Evolutionary conservation across 441 rosid species (phyloP), one percentile per base, ranked within the genome.

Genomic region (Oxalis stricta): DNA sequence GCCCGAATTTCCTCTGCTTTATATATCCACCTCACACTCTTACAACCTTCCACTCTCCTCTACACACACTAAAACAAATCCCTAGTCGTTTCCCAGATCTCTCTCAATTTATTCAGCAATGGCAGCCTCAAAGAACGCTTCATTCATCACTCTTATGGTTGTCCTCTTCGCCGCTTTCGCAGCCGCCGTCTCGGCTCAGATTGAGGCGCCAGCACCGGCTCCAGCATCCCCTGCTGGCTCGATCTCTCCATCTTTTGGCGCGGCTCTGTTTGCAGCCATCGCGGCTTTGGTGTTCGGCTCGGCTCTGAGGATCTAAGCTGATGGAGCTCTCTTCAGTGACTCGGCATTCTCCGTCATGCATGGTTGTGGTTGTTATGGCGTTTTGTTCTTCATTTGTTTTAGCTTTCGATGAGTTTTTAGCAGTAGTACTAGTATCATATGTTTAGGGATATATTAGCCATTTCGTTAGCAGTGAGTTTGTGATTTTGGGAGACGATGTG

Each of bases 131-230:
- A 48, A 4, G n/a, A 63, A 59, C 33, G 44, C 47, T 8, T 55
- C 57, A 4, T 22, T 10, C 9, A 4, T 44, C 41, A 10, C 44
- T 50, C 39, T 40, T 20, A 37, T 47, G 12, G 52, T 58, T 9
- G 38, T 38, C 4, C 9, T 63, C 22, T 1, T 63, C 41, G 59
- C 65, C 14, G 52, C 38, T 33, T 29, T 54, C 42, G 66, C 71
- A 10, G 51, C 72, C 5, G 9, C 50, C 15, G 45, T 60, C 1
- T 41, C 64, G 2, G 70, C 61, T 17, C 63, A 67, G 0, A 55
- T 52, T 1, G 58, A 32, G 0, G 56, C 76, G 13, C 80, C 82
- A 0, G 73, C 83, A 7, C 79, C 83, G 0, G 55, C 63, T 10
- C 73, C 77, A 7, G 18, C 42, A 14, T 48, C 79, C 2, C 71